Percentiles rank a stretch among this genome's conserved stretches.
These are phyloP conservation scores for Lachnellula occidentalis DNA, from an alignment of 2,329 filamentous ascomycete genomes.

Conservation along the genomic window DNA sequence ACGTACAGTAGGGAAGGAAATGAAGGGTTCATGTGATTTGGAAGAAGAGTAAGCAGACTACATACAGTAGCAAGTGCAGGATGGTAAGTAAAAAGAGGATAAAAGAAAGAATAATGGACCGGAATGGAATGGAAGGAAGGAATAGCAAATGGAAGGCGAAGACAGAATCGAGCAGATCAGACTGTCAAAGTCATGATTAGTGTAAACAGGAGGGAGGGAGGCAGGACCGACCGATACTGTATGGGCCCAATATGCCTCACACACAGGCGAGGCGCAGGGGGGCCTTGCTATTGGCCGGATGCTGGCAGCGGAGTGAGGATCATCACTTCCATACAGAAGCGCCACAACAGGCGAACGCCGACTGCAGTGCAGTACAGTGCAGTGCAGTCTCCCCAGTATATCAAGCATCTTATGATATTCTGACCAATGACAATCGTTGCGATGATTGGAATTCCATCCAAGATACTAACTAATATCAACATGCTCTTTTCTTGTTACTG, in stretches of 20 bases:
- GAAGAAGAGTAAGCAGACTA: background rate
- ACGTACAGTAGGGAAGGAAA: conserved; percentile 5
- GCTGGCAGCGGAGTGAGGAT: background rate
- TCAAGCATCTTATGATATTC: background rate
- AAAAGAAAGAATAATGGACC: background rate
- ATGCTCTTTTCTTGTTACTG: no score
- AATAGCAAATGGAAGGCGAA: background rate
- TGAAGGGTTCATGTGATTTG: background rate
- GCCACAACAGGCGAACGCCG: background rate
- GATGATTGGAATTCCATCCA: no score
- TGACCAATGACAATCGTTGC: no score
- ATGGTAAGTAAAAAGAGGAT: no score
- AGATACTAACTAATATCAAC: no score
- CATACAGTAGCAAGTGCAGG: no score
- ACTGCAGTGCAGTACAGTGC: background rate
- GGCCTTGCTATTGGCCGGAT: background rate
- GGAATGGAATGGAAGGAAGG: no score
- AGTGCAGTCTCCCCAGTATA: background rate
- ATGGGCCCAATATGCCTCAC: conserved; percentile 2
- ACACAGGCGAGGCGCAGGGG: background rate
- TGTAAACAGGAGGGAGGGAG: no score
- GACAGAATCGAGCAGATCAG: background rate
- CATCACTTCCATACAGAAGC: background rate
- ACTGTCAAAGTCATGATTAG: background rate
- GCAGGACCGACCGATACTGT: no score